Evolutionary conservation across 495 filamentous ascomycete genomes (phyloP), one percentile per base, ranked within the genome.

Genomic region (Penicillium parvum): DNA sequence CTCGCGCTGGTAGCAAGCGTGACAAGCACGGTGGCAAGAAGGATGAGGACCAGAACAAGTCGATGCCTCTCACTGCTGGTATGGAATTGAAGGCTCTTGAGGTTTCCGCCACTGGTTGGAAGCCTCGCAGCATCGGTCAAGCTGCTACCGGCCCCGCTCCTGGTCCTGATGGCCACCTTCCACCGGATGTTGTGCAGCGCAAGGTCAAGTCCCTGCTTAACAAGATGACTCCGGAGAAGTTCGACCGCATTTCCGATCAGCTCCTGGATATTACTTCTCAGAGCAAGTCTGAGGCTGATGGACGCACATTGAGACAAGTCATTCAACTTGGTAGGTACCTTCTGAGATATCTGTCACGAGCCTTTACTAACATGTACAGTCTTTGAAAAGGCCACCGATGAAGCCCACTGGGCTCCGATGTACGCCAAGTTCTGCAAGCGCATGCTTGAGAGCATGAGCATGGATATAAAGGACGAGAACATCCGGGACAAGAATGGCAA

Each of bases 181-280:
- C 91, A 45, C 94, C 92, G 12, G 88, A 90, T 47, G 81, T 92
- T 68, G 92, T 99, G 50, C 92, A 99, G 68, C 83, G 92, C 49
- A 99, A 97, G 80, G 94, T 97, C 59, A 99, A 99, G 80, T 86
- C 88, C 40, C 86, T 85, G 34, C 72, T 99, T 53, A 97, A 99
- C 79, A 97, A 97, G 84, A 97, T 99, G 94, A 96, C 92, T 0
- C 92, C 92, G 1, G 92, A 97, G 69, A 97, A 96, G 55, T 99
- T 99, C 61, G 90, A 96, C 53, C 88, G 84, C 73, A 96, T 99
- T 45, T 75, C 92, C 14, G 83, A 86, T 37, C 90, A 97, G 64
- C 95, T 99, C 40, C 76, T 97, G 18, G 78, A 83, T 26, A 97
- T 99, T 55, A 88, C 91, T 23, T 83, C 78, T 7, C 92, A 99